A percentile compares a stretch with the other conserved stretches of the same genome.
These are phyloP conservation scores for Adansonia madagascariensis DNA, from an alignment of 441 rosid species.

Conservation along the genomic window DNA sequence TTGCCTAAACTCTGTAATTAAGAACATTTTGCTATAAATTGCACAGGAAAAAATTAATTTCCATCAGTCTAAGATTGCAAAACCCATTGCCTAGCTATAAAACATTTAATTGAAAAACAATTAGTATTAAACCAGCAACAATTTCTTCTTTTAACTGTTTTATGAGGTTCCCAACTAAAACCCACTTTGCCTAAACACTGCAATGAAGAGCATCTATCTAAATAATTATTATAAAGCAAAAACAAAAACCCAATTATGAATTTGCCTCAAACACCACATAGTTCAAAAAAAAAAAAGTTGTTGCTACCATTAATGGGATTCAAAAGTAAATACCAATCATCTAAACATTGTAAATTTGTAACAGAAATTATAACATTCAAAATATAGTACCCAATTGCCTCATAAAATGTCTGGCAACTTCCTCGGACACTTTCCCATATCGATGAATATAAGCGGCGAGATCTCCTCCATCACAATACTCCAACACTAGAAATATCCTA, in stretches of 20 bases:
- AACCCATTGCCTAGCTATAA: background rate
- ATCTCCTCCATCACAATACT: slow-evolving; percentile 88
- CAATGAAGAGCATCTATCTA: background rate
- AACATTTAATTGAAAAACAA: slow-evolving; percentile 11
- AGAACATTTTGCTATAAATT: background rate
- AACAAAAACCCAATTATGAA: slow-evolving; percentile 48
- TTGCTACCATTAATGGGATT: background rate
- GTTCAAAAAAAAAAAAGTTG: background rate
- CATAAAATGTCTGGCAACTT: slow-evolving; percentile 77
- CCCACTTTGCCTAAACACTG: background rate
- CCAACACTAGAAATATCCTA: slow-evolving; percentile 75
- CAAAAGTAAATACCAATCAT: background rate
- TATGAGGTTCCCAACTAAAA: slow-evolving; percentile 10
- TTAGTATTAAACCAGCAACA: slow-evolving; percentile 9
- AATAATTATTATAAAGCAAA: slow-evolving; percentile 2
- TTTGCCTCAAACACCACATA: slow-evolving; percentile 38
- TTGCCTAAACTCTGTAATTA: background rate
- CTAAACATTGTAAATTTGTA: background rate
- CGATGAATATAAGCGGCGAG: slow-evolving; percentile 66
- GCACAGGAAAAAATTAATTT: background rate
- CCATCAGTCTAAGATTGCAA: background rate
- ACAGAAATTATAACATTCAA: slow-evolving; percentile 1
- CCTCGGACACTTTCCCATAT: slow-evolving; percentile 67
- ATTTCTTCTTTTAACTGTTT: slow-evolving; percentile 16
- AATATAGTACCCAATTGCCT: slow-evolving; percentile 62